phyloP scores from a whole-genome alignment of 345 rosid species.

The Syzygium aqueum region DNA sequence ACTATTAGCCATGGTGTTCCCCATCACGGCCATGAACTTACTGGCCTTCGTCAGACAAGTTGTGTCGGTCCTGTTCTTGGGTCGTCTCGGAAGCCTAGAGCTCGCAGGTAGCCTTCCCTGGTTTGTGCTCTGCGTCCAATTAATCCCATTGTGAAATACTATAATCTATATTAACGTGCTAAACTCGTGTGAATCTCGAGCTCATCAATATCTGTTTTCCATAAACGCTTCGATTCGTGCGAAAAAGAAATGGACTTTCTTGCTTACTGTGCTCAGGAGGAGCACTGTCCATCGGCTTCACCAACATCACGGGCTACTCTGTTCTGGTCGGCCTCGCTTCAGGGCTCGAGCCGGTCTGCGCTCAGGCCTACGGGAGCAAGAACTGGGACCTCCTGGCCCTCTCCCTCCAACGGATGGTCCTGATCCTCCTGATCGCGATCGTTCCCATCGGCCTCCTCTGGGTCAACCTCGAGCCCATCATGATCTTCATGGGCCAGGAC shows the following conservation, averaged over 20 bases:
- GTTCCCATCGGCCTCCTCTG: conserved; percentile 80
- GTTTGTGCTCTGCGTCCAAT: not conserved
- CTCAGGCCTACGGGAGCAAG: conserved; percentile 91
- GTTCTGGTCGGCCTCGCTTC: conserved; percentile 89
- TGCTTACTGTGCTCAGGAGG: conserved; percentile 34
- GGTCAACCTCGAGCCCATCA: conserved; percentile 77
- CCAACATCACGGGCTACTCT: conserved; percentile 97
- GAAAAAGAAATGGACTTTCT: not conserved
- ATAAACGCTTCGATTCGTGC: not conserved
- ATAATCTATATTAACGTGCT: not conserved
- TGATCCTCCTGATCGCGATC: conserved; percentile 61
- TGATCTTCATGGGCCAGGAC: conserved; percentile 86
- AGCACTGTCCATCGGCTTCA: conserved; percentile 90
- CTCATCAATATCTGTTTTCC: not conserved
- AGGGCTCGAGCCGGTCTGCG: conserved; percentile 94
- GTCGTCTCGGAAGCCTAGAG: conserved; percentile 86
- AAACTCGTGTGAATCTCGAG: not conserved
- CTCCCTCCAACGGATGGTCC: conserved; percentile 84
- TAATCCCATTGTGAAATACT: not conserved
- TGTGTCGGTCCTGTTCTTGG: conserved; percentile 83
- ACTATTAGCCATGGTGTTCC: conserved; percentile 84
- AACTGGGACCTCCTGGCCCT: conserved; percentile 84
- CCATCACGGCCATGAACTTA: conserved; percentile 80
- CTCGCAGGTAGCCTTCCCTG: conserved; percentile 26
- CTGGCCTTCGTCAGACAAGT: conserved; percentile 70